Evolutionary conservation across 2,329 filamentous ascomycete species (phyloP), one percentile per base, ranked within the genome.

Genomic region (Orbilia blumenaviensis): DNA sequence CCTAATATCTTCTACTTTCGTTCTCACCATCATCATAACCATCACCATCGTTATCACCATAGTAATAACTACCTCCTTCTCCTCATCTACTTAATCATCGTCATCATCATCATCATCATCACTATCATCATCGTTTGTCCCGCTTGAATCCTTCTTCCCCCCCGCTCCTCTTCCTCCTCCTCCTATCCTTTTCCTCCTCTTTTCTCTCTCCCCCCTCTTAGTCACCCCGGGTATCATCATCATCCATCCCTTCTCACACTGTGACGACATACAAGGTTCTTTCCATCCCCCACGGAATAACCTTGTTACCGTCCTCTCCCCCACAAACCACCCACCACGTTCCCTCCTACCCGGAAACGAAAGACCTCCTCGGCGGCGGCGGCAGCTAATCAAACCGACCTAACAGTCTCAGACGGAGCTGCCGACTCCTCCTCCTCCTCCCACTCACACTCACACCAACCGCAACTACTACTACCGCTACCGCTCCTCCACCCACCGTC

Each of bases 261-360:
- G 58, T 61, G 64, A 76, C 72, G 64, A 67, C 46, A 46, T n/a
- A n/a, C 56, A 76, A 76, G 64, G 72, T 76, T 69, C 64, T 76
- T n/a, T 68, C 63, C 69, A 54, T 46, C n/a, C 16, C 25, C 29
- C 7, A 38, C 63, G 71, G 63, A 68, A 68, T 34, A 60, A 76
- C 72, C 72, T 76, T 63, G 63, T 56, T 32, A n/a, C 61, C 71
- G 38, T 50, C 62, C 23, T 52, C 29, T 18, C n/a, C n/a, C n/a
- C n/a, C n/a, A n/a, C n/a, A n/a, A 61, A 41, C 41, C 60, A 54
- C 27, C 42, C 72, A 76, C 72, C 56, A 76, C 72, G 72, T 76
- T 76, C 52, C 50, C 72, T 42, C 48, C 64, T 44, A 69, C 25
- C 50, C 54, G 72, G 64, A 76, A 76, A 69, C 72, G 72, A 21